These are phyloP conservation scores for Astrothelium macrocarpum DNA, from an alignment of 495 filamentous ascomycete species.

Conservation along the genomic window DNA sequence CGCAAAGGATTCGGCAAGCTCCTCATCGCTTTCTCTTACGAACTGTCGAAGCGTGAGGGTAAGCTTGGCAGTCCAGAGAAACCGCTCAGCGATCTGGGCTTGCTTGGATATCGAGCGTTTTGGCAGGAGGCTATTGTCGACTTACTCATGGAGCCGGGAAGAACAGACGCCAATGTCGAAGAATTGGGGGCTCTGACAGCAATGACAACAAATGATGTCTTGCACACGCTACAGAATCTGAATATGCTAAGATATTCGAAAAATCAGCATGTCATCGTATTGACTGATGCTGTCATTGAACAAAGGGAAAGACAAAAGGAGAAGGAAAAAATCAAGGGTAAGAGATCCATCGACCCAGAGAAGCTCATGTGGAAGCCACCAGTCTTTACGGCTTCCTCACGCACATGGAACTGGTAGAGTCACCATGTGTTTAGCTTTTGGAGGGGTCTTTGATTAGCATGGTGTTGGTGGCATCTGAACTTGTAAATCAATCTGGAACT, in stretches of 20 bases:
- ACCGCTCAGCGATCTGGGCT: conserved; percentile 83
- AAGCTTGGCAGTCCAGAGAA: conserved; percentile 95
- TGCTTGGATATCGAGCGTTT: conserved; percentile 88
- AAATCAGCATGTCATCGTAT: conserved; percentile 83
- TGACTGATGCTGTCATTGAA: conserved; percentile 70
- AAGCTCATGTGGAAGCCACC: conserved; percentile 91
- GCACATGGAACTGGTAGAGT: conserved; percentile 91
- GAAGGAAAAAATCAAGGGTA: conserved; percentile 67
- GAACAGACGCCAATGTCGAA: conserved; percentile 67
- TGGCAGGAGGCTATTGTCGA: conserved; percentile 93
- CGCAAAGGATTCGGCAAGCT: conserved; percentile 86
- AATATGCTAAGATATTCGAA: conserved; percentile 89
- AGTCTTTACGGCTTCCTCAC: conserved; percentile 74
- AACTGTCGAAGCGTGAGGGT: conserved; percentile 86
- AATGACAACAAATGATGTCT: conserved; percentile 93
- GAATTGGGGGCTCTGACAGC: conserved; percentile 65
- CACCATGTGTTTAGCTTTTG: background rate
- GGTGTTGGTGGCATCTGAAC: background rate
- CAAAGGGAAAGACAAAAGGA: conserved; percentile 61
- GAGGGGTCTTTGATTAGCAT: background rate
- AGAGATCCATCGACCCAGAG: conserved; percentile 62
- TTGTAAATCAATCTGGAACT: background rate
- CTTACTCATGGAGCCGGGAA: conserved; percentile 48
- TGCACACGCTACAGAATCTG: conserved; percentile 82
- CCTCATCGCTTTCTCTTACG: conserved; percentile 95